phyloP scores from a whole-genome alignment of 139 green algal species.

The Ettlia oleoabundans region DNA sequence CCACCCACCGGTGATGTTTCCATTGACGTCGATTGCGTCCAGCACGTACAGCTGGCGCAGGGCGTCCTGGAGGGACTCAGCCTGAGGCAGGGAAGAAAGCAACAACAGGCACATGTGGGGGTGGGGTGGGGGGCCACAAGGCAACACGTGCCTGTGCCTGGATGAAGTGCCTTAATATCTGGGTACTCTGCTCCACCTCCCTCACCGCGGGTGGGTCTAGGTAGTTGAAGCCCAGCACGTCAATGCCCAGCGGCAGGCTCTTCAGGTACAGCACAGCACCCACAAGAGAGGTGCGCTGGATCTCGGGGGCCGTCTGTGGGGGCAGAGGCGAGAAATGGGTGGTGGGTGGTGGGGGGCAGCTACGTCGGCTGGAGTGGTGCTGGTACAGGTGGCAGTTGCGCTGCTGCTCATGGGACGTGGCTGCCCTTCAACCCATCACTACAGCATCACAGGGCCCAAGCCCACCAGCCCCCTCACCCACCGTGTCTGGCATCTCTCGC shows the following conservation, averaged over 20 bases:
- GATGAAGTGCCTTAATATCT: neutral
- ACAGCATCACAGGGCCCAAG: neutral
- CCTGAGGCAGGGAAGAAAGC: neutral
- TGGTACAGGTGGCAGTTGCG: no score
- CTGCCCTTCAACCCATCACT: no score
- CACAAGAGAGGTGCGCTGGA: conserved; percentile 89
- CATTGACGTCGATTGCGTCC: conserved; percentile 86
- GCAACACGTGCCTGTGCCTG: neutral
- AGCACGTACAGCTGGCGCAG: conserved; percentile 92
- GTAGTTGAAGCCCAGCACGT: conserved; percentile 96
- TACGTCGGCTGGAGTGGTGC: no score
- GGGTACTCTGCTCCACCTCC: neutral
- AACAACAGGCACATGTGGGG: no score
- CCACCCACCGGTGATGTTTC: conserved; percentile 66
- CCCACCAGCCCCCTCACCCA: neutral
- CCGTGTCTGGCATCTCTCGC: conserved; percentile 76
- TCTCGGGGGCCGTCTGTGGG: conserved; percentile 82
- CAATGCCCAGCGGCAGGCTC: conserved; percentile 75
- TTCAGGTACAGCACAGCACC: conserved; percentile 94
- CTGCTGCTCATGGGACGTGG: no score
- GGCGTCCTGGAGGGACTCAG: conserved; percentile 71
- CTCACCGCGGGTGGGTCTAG: conserved; percentile 80
- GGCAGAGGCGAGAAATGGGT: neutral
- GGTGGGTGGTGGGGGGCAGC: no score
- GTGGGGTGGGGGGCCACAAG: neutral